phyloP scores from a whole-genome alignment of 176 grass and related monocot species.

The Ananas comosus region DNA sequence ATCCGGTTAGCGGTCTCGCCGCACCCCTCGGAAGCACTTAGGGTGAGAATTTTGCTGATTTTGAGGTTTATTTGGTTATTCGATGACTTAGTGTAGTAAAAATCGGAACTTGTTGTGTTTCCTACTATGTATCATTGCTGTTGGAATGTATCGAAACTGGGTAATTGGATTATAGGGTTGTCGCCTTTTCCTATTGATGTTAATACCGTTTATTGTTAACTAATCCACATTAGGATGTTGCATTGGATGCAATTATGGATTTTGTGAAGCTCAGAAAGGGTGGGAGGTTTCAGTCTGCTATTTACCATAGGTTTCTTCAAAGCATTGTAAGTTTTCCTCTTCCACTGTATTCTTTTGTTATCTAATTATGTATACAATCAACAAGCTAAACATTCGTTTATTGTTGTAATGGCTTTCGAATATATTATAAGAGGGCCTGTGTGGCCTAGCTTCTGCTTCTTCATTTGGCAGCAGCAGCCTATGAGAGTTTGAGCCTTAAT shows the following conservation, averaged over 20 bases:
- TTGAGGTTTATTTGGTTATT: neutral
- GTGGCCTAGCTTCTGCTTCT: no score
- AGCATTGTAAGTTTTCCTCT: conserved; percentile 36
- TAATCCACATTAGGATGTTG: conserved; percentile 51
- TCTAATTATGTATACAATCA: no score
- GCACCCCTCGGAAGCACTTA: conserved; percentile 35
- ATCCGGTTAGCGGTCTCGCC: conserved; percentile 40
- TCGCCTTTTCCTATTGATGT: neutral
- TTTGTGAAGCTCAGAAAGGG: conserved; percentile 86
- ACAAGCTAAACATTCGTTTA: no score
- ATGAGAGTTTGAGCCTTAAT: no score
- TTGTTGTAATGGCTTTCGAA: no score
- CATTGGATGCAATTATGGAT: conserved; percentile 80
- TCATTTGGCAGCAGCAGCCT: no score
- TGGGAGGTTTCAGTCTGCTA: conserved; percentile 51
- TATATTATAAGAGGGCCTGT: no score
- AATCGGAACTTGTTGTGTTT: neutral
- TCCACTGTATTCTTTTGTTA: no score
- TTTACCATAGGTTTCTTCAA: conserved; percentile 71
- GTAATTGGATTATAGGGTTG: neutral
- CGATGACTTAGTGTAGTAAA: neutral
- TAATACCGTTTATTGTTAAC: neutral
- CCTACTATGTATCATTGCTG: neutral
- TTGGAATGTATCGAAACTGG: neutral
- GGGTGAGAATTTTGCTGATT: conserved; percentile 25